These are phyloP conservation scores for Spiromastix sp. DNA, from an alignment of 2,329 filamentous ascomycete genomes.

Conservation along the genomic window DNA sequence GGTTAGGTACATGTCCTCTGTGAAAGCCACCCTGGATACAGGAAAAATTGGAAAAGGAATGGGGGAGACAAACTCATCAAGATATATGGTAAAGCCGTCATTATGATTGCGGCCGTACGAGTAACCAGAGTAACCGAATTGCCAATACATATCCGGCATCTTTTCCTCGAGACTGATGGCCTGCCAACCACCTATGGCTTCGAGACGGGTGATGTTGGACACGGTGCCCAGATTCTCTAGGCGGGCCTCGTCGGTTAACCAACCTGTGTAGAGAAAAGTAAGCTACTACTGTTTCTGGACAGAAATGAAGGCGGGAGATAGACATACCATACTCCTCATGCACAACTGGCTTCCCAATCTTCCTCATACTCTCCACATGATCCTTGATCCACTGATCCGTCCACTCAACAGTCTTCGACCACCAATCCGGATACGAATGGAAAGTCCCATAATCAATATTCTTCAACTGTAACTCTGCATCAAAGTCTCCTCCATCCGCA, in stretches of 20 bases:
- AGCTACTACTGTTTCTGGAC: too few species aligned
- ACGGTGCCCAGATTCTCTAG: slow-evolving; percentile 36
- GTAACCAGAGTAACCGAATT: slow-evolving; percentile 42
- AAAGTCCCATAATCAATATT: slow-evolving; percentile 47
- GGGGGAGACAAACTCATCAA: slow-evolving; percentile 31
- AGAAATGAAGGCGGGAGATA: background rate
- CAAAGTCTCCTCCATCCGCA: slow-evolving; percentile 44
- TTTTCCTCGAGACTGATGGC: slow-evolving; percentile 37
- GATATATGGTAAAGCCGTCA: slow-evolving; percentile 47
- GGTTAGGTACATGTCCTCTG: background rate
- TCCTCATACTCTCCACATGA: slow-evolving; percentile 36
- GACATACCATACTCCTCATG: slow-evolving; percentile 41
- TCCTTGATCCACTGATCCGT: slow-evolving; percentile 46
- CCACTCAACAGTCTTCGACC: slow-evolving; percentile 44
- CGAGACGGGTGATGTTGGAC: slow-evolving; percentile 33
- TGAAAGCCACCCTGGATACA: background rate
- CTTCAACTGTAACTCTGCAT: slow-evolving; percentile 38
- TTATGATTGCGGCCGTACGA: slow-evolving; percentile 46
- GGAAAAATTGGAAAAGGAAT: background rate
- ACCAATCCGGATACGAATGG: slow-evolving; percentile 48
- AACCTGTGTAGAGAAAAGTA: too few species aligned
- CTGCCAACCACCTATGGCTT: slow-evolving; percentile 43
- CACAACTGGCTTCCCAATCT: slow-evolving; percentile 42
- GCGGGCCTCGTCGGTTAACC: slow-evolving; percentile 41
- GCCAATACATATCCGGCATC: slow-evolving; percentile 47